phyloP scores from a whole-genome alignment of 2,329 filamentous ascomycete species.

The Hypomyces perniciosus region DNA sequence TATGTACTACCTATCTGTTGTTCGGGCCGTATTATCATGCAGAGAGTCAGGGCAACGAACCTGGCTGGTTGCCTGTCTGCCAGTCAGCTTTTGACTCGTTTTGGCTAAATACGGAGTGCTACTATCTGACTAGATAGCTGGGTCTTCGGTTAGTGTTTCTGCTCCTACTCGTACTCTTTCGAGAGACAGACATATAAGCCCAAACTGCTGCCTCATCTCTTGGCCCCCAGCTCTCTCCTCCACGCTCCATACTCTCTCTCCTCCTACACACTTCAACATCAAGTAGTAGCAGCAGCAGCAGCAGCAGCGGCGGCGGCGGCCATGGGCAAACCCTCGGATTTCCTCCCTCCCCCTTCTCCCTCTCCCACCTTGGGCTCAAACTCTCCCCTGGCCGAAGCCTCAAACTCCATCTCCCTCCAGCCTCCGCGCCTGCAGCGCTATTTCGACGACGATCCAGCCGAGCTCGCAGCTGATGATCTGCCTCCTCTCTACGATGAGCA shows the following conservation, averaged over 20 bases:
- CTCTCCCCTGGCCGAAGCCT: constrained; percentile 21
- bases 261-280: background rate
- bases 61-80: too few species aligned
- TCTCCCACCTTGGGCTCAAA: constrained; percentile 5
- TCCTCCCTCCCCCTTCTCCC: constrained; percentile 6
- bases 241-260: background rate
- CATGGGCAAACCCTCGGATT: constrained; percentile 23
- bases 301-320: background rate
- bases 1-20: too few species aligned
- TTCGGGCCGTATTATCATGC: too few species aligned
- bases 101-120: too few species aligned
- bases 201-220: background rate
- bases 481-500: constrained; percentile 40
- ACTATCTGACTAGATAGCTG: too few species aligned
- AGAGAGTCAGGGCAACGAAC: too few species aligned
- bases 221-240: background rate
- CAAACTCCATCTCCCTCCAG: constrained; percentile 23
- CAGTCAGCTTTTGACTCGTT: too few species aligned
- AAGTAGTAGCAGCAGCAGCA: background rate
- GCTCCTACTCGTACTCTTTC: too few species aligned
- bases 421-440: constrained; percentile 24
- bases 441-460: constrained; percentile 32
- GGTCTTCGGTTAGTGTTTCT: too few species aligned
- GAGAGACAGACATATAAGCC: too few species aligned
- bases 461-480: constrained; percentile 34